phyloP scores from a whole-genome alignment of 371 early-diverging fungal genomes.

The Mortierella sp. region DNA sequence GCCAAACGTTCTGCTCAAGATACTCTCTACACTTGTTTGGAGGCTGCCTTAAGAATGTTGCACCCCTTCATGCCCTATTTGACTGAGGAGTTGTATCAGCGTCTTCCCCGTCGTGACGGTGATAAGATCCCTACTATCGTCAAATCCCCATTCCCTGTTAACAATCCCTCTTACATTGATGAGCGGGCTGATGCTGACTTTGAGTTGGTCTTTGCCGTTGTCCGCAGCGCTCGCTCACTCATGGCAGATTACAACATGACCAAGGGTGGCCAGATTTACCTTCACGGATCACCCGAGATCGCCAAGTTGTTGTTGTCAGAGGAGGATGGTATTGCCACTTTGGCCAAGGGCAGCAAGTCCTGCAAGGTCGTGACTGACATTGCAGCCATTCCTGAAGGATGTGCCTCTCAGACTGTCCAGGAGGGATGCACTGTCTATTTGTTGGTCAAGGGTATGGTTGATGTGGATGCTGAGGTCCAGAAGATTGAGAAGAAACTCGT shows the following conservation, averaged over 20 bases:
- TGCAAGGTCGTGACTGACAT: slow-evolving; percentile 69
- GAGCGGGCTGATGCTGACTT: slow-evolving; percentile 80
- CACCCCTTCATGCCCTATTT: slow-evolving; percentile 99
- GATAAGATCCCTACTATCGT: slow-evolving; percentile 73
- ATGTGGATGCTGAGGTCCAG: slow-evolving; percentile 81
- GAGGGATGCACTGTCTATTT: slow-evolving; percentile 73
- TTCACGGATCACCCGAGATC: slow-evolving; percentile 51
- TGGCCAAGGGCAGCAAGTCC: slow-evolving; percentile 74
- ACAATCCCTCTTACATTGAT: slow-evolving; percentile 62
- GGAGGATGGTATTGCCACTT: slow-evolving; percentile 68
- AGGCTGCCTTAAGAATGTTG: slow-evolving; percentile 92
- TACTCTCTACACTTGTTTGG: slow-evolving; percentile 94
- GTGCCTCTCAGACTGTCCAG: slow-evolving; percentile 72
- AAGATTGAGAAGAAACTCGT: slow-evolving; percentile 77
- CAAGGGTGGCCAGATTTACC: slow-evolving; percentile 61
- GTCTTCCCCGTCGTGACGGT: slow-evolving; percentile 81
- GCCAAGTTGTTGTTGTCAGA: slow-evolving; percentile 63
- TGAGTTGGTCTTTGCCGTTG: slow-evolving; percentile 81
- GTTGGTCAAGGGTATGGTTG: slow-evolving; percentile 81
- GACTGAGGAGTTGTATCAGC: slow-evolving; percentile 99
- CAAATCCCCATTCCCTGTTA: slow-evolving; percentile 74
- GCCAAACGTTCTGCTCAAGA: slow-evolving; percentile 79
- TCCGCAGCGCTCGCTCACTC: slow-evolving; percentile 83
- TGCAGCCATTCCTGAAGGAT: slow-evolving; percentile 75
- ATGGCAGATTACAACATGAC: slow-evolving; percentile 76